Evolutionary conservation across 345 rosid genomes (phyloP).

Genomic region (Hibiscus syriacus): DNA sequence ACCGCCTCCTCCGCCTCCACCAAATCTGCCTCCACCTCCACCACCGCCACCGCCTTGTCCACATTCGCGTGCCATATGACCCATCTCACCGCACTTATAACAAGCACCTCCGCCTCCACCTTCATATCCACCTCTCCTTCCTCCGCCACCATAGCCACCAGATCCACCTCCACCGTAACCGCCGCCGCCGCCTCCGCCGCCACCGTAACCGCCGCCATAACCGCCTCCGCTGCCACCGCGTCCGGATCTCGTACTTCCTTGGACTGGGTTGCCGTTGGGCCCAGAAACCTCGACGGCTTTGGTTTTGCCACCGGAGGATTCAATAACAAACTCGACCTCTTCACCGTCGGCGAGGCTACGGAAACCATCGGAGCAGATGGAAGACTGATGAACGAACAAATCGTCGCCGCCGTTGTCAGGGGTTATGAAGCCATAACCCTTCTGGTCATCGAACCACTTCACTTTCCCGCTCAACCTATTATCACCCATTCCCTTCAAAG

Average conservation of each 20-base stretch:
- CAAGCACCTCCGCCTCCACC: constrained; percentile 30
- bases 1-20: constrained; percentile 9
- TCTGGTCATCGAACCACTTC: constrained; percentile 61
- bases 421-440: constrained; percentile 90
- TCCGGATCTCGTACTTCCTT: constrained; percentile 31
- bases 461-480: constrained; percentile 58
- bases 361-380: constrained; percentile 72
- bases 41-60: constrained; percentile 37
- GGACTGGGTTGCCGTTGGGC: constrained; percentile 51
- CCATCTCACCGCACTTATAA: constrained; percentile 27
- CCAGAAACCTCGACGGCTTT: constrained; percentile 82
- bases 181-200: no score
- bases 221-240: constrained; percentile 38
- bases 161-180: constrained; percentile 23
- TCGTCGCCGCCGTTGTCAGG: constrained; percentile 84
- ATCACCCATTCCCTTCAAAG: constrained; percentile 19
- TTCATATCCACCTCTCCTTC: constrained; percentile 17
- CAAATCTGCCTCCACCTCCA: constrained; percentile 27
- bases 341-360: constrained; percentile 63
- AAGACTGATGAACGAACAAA: constrained; percentile 80
- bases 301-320: constrained; percentile 40
- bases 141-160: constrained; percentile 17
- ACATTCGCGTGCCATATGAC: constrained; percentile 26
- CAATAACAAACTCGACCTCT: constrained; percentile 53
- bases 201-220: constrained; percentile 18